phyloP scores from a whole-genome alignment of 106 monocot genomes.

The Dendrobium huoshanense region DNA sequence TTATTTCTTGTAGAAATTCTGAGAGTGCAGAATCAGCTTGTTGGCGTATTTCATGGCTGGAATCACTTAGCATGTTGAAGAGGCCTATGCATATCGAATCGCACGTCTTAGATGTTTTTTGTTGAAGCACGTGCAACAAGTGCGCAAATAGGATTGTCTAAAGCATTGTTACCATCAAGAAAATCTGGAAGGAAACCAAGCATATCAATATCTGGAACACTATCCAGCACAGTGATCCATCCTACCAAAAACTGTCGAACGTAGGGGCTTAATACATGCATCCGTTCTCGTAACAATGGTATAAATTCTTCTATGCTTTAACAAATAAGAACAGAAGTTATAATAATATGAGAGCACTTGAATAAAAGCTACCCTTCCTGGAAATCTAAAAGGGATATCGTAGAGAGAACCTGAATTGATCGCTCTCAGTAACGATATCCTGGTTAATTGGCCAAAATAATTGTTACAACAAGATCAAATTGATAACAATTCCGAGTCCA shows the following conservation, averaged over 20 bases:
- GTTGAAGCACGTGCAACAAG: neutral
- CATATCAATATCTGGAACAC: constrained; percentile 99
- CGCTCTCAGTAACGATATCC: constrained; percentile 98
- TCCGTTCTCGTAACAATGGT: constrained; percentile 92
- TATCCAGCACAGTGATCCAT: constrained; percentile 98
- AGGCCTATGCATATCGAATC: constrained; percentile 46
- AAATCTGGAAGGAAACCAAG: constrained; percentile 99
- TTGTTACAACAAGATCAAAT: constrained; percentile 7
- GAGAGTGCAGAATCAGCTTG: constrained; percentile 98
- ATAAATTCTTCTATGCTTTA: constrained; percentile 99
- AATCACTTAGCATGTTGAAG: constrained; percentile 99
- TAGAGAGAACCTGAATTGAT: constrained; percentile 83
- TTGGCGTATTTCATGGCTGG: constrained; percentile 93
- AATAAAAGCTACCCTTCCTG: constrained; percentile 8
- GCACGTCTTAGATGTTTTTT: constrained; percentile 10
- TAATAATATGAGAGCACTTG: constrained; percentile 5
- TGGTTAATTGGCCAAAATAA: constrained; percentile 23
- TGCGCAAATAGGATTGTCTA: neutral
- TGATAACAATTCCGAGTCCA: neutral
- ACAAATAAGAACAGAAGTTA: constrained; percentile 8
- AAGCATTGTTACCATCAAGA: constrained; percentile 80
- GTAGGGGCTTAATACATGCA: constrained; percentile 95
- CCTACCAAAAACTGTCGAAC: constrained; percentile 99
- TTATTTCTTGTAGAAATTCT: constrained; percentile 99
- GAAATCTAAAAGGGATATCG: neutral